Evolutionary conservation across 2,329 filamentous ascomycete genomes (phyloP).

Genomic region (Zelopaecilomyces penicillatus): DNA sequence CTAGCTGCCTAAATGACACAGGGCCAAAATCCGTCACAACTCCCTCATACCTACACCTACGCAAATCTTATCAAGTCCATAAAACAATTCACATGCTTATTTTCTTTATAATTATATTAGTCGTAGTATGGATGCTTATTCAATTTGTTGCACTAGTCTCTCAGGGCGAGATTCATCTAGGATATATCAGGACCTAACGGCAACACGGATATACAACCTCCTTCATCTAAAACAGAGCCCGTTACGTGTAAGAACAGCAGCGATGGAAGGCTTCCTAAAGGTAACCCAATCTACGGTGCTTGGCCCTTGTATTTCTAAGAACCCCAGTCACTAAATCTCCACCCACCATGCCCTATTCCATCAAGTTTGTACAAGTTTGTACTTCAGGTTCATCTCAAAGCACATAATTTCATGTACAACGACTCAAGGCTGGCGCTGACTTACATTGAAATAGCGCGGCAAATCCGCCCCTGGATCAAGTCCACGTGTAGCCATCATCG

Average conservation of each 20-base stretch:
- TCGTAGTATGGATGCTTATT: slow-evolving; percentile 42
- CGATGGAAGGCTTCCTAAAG: slow-evolving; percentile 27
- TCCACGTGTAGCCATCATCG: slow-evolving; percentile 58
- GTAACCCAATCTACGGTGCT: slow-evolving; percentile 16
- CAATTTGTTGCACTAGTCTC: slow-evolving; percentile 38
- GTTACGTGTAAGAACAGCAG: slow-evolving; percentile 18
- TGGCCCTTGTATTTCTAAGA: no score
- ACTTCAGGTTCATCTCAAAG: no score
- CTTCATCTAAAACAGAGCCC: slow-evolving; percentile 24
- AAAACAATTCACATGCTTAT: no score
- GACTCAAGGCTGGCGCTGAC: neutral
- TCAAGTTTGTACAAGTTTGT: no score
- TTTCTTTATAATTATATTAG: no score
- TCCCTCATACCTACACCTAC: no score
- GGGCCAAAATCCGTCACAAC: no score
- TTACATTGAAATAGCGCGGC: slow-evolving; percentile 2
- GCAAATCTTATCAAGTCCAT: no score
- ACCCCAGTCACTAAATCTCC: no score
- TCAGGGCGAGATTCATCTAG: slow-evolving; percentile 35
- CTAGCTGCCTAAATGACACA: no score
- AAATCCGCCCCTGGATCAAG: slow-evolving; percentile 13
- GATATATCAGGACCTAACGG: slow-evolving; percentile 42
- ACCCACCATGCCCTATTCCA: no score
- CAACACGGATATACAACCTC: slow-evolving; percentile 29
- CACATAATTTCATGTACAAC: no score